Evolutionary conservation across 805 yeast genomes (phyloP).

Genomic region (Starmerella tilneyi): DNA sequence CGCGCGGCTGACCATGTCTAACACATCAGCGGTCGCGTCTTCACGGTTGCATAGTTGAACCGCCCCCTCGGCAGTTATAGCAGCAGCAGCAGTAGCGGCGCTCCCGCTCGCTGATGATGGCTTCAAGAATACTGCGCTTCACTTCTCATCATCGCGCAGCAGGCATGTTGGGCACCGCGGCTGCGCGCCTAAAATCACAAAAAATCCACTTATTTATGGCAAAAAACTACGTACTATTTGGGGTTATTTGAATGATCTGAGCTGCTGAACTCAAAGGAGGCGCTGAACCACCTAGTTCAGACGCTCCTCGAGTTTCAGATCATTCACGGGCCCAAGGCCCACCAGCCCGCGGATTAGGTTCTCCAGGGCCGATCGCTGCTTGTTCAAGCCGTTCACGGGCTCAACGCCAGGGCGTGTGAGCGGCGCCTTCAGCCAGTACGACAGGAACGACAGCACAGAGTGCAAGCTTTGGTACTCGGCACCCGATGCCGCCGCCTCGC

Average conservation of each 20-base stretch:
- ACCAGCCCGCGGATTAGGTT: slow-evolving; percentile 80
- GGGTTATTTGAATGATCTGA: slow-evolving; percentile 14
- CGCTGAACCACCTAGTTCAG: slow-evolving; percentile 32
- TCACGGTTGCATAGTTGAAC: no score
- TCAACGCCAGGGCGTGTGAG: slow-evolving; percentile 82
- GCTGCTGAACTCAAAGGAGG: slow-evolving; percentile 22
- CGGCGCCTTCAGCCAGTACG: slow-evolving; percentile 97
- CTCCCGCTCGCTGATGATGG: no score
- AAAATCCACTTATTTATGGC: slow-evolving; percentile 4
- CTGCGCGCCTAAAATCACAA: background rate
- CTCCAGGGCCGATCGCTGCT: slow-evolving; percentile 87
- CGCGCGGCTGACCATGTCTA: no score
- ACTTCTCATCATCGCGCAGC: no score
- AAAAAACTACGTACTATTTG: slow-evolving; percentile 14
- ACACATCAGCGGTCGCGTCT: no score
- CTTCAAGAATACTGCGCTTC: no score
- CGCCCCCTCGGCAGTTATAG: no score
- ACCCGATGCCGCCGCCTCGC: slow-evolving; percentile 40
- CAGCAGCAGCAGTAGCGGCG: no score
- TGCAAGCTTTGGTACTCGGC: slow-evolving; percentile 56
- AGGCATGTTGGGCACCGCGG: no score
- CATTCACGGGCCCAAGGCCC: slow-evolving; percentile 83
- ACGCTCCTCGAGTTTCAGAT: slow-evolving; percentile 90
- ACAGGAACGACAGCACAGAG: slow-evolving; percentile 73
- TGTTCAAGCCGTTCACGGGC: slow-evolving; percentile 86